Conservation (phyloP, 495 filamentous ascomycete genomes). For the Neurospora cerealis region DNA sequence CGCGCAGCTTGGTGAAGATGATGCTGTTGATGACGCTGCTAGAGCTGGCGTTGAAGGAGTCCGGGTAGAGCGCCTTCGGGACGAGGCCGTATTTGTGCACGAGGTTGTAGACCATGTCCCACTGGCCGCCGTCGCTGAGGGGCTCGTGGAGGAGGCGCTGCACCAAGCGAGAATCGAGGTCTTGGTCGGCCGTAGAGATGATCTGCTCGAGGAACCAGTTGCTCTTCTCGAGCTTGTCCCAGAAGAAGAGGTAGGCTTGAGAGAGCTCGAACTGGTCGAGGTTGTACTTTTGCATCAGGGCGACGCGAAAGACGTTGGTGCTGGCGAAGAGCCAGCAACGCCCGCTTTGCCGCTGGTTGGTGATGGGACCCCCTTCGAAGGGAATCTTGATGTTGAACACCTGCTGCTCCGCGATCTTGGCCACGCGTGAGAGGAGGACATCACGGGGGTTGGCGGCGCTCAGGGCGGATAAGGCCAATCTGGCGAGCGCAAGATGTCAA, state of each 20-base stretch:
- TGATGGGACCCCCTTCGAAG: conserved; percentile 72
- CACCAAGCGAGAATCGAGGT: conserved; percentile 58
- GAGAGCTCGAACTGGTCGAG: conserved; percentile 74
- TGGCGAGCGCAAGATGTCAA: conserved; percentile 3
- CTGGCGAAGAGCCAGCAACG: conserved; percentile 86
- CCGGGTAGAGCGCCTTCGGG: conserved; percentile 70
- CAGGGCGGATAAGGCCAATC: conserved; percentile 60
- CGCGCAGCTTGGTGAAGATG: conserved; percentile 77
- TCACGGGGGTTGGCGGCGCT: conserved; percentile 43
- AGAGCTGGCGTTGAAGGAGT: conserved; percentile 64
- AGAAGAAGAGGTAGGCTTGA: conserved; percentile 87
- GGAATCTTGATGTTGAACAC: conserved; percentile 76
- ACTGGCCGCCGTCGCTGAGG: conserved; percentile 76
- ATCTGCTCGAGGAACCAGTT: conserved; percentile 82
- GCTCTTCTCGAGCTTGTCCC: conserved; percentile 87
- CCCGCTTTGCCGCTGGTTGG: conserved; percentile 69
- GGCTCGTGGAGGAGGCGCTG: conserved; percentile 55
- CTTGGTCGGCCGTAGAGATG: conserved; percentile 57
- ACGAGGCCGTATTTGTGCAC: conserved; percentile 79
- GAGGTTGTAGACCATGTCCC: conserved; percentile 86
- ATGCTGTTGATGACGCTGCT: conserved; percentile 60
- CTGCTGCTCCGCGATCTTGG: conserved; percentile 56
- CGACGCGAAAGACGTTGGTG: conserved; percentile 79
- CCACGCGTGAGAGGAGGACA: conserved; percentile 45
- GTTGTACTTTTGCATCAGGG: conserved; percentile 69